Base-by-base conservation (phyloP, 2,329 filamentous ascomycete species). In the Lomentospora prolificans region DNA sequence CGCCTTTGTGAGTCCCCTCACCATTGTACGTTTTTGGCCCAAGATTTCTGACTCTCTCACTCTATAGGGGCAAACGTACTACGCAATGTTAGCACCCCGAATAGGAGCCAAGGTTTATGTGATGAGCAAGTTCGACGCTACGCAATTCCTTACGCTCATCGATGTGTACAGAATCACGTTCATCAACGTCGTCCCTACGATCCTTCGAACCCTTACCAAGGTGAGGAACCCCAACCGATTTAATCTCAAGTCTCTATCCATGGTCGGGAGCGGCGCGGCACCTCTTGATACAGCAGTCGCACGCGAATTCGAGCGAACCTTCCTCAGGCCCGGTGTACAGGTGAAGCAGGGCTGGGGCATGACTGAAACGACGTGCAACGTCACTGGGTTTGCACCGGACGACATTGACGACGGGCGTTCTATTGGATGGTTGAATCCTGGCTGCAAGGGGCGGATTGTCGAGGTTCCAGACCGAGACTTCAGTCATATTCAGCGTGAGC, bases 121-220 rank as follows among this genome's bases (percentile, higher is more conserved):
- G 58, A 82, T 85, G 79, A 57, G 75, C 67, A 63, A 81, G 71
- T 77, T 76, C 63, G 70, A 77, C 22, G 82, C 79, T 57, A 64
- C 76, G 28, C 72, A 76, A 41, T 79, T 82, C 66, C 70, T 84
- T 4, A 62, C 67, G 22, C 66, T 69, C 12, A 72, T 83, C 19
- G 69, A 78, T 59, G 71, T 70, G 31, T 78, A 76, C 67, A 72
- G 69, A 48, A 77, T 85, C 58, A 83, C 76, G 2, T 69, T 71
- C 51, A 65, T 85, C 7, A 70, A 73, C 14, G 66, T 82, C 2
- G 81, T 79, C 9, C 81, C 82, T 3, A 81, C 82, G 0, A 75
- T 85, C 55, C 67, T 83, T 1, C 75, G 84, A 22, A 77, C 79
- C 65, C 71, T 85, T 58, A 74, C 74, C n/a, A 84, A 85, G 65